These are phyloP conservation scores for Macrocybe gigantea DNA, from an alignment of 768 basidiomycete genomes.

Conservation along the genomic window DNA sequence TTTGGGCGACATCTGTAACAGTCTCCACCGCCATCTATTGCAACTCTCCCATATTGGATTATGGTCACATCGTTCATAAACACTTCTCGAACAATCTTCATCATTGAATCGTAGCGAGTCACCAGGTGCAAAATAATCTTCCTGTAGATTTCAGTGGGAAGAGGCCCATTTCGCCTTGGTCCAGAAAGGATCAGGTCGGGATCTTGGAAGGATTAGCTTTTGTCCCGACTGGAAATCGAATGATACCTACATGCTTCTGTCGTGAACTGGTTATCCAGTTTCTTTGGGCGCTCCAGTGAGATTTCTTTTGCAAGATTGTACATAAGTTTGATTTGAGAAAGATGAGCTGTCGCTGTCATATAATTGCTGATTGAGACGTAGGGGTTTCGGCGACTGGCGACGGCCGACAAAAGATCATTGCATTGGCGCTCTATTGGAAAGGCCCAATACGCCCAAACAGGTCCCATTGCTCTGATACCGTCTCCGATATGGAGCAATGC, in stretches of 20 bases:
- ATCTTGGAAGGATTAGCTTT: too few species aligned
- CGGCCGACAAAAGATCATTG: conserved; percentile 17
- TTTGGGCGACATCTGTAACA: too few species aligned
- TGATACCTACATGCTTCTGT: too few species aligned
- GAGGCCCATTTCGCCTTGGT: too few species aligned
- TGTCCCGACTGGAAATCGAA: too few species aligned
- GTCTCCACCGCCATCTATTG: not conserved
- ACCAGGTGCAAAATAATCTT: too few species aligned
- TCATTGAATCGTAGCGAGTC: too few species aligned
- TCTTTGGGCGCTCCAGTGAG: too few species aligned
- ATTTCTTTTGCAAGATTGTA: conserved; percentile 4
- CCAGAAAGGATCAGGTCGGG: too few species aligned
- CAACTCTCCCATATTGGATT: not conserved
- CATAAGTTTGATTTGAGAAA: conserved; percentile 11
- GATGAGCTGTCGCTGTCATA: conserved; percentile 10
- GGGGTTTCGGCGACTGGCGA: conserved; percentile 20
- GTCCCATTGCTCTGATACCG: conserved; percentile 24
- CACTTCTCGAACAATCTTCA: too few species aligned
- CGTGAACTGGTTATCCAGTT: too few species aligned
- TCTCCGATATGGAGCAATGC: conserved; percentile 29
- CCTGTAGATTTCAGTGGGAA: too few species aligned
- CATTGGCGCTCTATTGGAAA: conserved; percentile 34
- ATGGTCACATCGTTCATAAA: not conserved
- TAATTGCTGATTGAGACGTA: conserved; percentile 10
- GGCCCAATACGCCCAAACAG: conserved; percentile 33